phyloP scores from a whole-genome alignment of 2,329 filamentous ascomycete genomes.

The Penicillium sp. region DNA sequence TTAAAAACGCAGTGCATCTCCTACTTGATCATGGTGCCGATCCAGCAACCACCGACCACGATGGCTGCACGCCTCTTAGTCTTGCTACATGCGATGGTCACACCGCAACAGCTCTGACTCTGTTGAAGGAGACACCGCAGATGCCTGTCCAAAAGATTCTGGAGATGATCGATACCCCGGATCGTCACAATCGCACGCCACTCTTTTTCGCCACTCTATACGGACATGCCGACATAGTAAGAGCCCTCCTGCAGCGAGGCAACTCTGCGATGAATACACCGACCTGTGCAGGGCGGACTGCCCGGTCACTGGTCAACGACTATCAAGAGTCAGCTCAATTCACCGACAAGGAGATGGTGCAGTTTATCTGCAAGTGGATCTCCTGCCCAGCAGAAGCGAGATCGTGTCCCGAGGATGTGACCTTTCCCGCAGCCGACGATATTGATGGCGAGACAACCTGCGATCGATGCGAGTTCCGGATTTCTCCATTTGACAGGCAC shows the following conservation, averaged over 20 bases:
- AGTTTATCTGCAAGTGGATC: no score
- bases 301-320: neutral
- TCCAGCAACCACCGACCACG: neutral
- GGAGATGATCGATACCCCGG: constrained; percentile 4
- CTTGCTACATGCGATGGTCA: constrained; percentile 5
- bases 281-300: constrained; percentile 3
- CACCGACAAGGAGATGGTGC: neutral
- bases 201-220: constrained; percentile 10
- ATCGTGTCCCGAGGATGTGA: neutral
- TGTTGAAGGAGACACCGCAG: neutral
- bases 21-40: constrained; percentile 5
- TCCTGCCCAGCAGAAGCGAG: no score
- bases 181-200: constrained; percentile 5
- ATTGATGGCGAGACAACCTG: neutral
- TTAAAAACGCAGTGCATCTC: neutral
- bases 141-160: neutral
- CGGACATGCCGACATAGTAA: neutral
- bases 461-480: neutral
- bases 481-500: constrained; percentile 2
- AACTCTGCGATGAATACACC: neutral
- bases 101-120: neutral
- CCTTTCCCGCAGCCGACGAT: neutral
- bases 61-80: constrained; percentile 1
- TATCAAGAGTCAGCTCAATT: neutral
- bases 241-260: neutral